A percentile compares a stretch with the other conserved stretches of the same genome.
phyloP scores from a whole-genome alignment of 176 grass and related monocot species.

The Phoenix dactylifera region DNA sequence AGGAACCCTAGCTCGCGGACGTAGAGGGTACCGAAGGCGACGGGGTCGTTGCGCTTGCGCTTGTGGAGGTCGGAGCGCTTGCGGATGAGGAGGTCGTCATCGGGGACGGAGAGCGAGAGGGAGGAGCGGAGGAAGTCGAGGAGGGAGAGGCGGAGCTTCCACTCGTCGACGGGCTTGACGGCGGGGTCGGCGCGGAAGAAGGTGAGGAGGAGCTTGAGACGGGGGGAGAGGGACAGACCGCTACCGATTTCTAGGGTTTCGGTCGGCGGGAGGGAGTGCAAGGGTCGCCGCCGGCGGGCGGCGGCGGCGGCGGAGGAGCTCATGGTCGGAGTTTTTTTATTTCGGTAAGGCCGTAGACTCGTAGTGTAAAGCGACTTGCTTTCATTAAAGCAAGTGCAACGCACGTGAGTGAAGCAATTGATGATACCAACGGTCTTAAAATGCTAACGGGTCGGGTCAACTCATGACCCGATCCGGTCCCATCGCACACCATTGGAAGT shows the following conservation, averaged over 20 bases:
- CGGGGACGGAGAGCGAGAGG: slow-evolving; percentile 39
- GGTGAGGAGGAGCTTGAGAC: slow-evolving; percentile 68
- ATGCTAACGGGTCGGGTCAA: too few relatives aligned
- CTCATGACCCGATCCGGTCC: too few relatives aligned
- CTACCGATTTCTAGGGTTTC: slow-evolving; percentile 44
- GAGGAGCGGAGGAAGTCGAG: slow-evolving; percentile 62
- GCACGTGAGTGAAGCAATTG: too few relatives aligned
- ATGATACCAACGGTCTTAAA: too few relatives aligned
- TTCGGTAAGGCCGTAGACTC: too few relatives aligned
- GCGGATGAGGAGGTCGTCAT: slow-evolving; percentile 45
- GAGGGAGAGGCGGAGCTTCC: slow-evolving; percentile 72
- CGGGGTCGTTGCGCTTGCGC: slow-evolving; percentile 62
- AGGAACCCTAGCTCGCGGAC: slow-evolving; percentile 69
- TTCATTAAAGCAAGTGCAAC: too few relatives aligned
- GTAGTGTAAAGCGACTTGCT: too few relatives aligned
- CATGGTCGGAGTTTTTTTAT: too few relatives aligned
- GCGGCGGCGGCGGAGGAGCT: slow-evolving; percentile 4
- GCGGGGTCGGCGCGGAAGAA: slow-evolving; percentile 74
- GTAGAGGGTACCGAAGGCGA: slow-evolving; percentile 66
- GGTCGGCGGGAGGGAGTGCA: slow-evolving; percentile 24
- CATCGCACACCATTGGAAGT: too few relatives aligned
- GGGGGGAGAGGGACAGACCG: slow-evolving; percentile 49
- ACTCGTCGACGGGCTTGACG: slow-evolving; percentile 75
- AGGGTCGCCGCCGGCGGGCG: slow-evolving; percentile 9
- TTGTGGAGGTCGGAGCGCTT: slow-evolving; percentile 74